A percentile compares a stretch with the other conserved stretches of the same genome.
Evolutionary conservation across 176 grass and related monocot genomes (phyloP).

Genomic region (bread wheat (Triticum aestivum)): IWGSC_CS_RefSeq_v2.1 NC_057813.1:587247465-587247964

Average conservation of each 20-base stretch:
- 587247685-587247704: conserved; percentile 13
- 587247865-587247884: too few species aligned
- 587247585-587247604: not conserved
- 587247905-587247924: too few species aligned
- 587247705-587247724: not conserved
- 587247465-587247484: not conserved
- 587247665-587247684: not conserved
- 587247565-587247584: not conserved
- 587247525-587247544: not conserved
- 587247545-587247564: conserved; percentile 13
- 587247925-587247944: too few species aligned
- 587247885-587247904: too few species aligned
- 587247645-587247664: not conserved
- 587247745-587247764: conserved; percentile 40
- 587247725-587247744: not conserved
- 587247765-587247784: not conserved
- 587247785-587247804: not conserved
- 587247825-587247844: not conserved
- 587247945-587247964: too few species aligned
- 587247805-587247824: conserved; percentile 19
- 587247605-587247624: conserved; percentile 20
- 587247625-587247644: not conserved
- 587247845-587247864: too few species aligned
- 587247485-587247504: conserved; percentile 2
- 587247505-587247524: not conserved